Conservation (phyloP, 2,329 filamentous ascomycete species). For the Sporothrix curviconia region DNA sequence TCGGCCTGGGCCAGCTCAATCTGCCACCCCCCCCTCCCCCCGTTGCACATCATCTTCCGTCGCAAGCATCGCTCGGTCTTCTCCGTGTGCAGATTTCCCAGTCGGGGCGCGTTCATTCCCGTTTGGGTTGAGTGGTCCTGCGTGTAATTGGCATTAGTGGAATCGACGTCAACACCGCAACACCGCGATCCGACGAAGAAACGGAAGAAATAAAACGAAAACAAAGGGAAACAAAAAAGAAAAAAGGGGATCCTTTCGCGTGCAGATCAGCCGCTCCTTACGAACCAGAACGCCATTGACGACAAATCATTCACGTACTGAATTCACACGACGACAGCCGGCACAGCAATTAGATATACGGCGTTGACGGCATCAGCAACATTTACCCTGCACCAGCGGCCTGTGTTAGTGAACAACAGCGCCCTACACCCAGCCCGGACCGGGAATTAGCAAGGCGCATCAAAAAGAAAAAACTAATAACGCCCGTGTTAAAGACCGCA, state of each 20-base stretch:
- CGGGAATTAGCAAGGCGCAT: not conserved
- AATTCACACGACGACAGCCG: too few relatives aligned
- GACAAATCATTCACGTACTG: too few relatives aligned
- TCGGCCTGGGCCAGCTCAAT: not conserved
- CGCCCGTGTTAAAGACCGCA: not conserved
- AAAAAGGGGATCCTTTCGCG: not conserved
- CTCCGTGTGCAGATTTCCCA: constrained; percentile 4
- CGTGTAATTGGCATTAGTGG: too few relatives aligned
- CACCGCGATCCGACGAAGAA: too few relatives aligned
- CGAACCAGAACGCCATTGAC: too few relatives aligned
- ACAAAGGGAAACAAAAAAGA: not conserved
- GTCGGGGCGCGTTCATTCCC: not conserved
- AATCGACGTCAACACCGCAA: too few relatives aligned
- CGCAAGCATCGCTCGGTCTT: constrained; percentile 7
- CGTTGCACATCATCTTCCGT: constrained; percentile 1
- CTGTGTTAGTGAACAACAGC: not conserved
- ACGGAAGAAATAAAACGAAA: too few relatives aligned
- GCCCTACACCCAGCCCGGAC: not conserved
- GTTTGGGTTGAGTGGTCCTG: not conserved
- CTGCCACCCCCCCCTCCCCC: not conserved
- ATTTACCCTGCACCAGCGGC: not conserved
- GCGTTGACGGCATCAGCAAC: too few relatives aligned
- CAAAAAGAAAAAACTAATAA: not conserved
- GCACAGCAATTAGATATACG: too few relatives aligned
- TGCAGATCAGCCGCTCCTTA: not conserved